Evolutionary conservation across 352 stramenopile genomes (phyloP).

Genomic region (Pythium sp.): DNA sequence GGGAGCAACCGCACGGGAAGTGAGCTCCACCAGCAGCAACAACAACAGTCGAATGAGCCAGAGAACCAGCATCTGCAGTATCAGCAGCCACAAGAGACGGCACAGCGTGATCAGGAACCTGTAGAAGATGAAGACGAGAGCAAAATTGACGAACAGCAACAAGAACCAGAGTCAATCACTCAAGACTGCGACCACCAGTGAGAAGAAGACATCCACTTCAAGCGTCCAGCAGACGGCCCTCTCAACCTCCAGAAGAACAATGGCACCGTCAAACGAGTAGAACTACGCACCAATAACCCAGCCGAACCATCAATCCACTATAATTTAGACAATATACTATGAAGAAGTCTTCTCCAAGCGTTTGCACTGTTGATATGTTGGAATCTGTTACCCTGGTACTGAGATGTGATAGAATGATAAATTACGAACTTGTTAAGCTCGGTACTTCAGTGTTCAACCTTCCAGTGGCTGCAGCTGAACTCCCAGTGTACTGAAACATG

Average conservation of each 20-base stretch:
- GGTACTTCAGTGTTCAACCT: neutral
- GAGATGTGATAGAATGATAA: neutral
- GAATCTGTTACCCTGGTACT: neutral
- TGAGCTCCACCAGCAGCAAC: neutral
- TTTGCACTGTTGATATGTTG: no score
- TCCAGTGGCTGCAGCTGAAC: no score
- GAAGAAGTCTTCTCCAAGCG: no score
- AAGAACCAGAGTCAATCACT: neutral
- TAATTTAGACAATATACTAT: no score
- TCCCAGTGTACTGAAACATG: neutral
- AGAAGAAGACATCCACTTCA: no score
- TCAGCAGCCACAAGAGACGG: no score
- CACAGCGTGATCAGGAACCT: no score
- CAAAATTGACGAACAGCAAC: neutral
- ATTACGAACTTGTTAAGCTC: neutral
- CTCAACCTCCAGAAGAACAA: neutral
- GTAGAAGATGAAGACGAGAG: no score
- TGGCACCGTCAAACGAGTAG: neutral
- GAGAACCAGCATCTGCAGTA: no score
- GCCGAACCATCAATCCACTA: no score
- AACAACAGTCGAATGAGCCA: neutral
- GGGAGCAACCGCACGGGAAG: neutral
- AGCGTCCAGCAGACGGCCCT: no score
- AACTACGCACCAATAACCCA: neutral
- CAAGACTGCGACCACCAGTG: no score